Evolutionary conservation across 345 rosid species (phyloP).

Genomic region (Pugionium cornutum): DNA sequence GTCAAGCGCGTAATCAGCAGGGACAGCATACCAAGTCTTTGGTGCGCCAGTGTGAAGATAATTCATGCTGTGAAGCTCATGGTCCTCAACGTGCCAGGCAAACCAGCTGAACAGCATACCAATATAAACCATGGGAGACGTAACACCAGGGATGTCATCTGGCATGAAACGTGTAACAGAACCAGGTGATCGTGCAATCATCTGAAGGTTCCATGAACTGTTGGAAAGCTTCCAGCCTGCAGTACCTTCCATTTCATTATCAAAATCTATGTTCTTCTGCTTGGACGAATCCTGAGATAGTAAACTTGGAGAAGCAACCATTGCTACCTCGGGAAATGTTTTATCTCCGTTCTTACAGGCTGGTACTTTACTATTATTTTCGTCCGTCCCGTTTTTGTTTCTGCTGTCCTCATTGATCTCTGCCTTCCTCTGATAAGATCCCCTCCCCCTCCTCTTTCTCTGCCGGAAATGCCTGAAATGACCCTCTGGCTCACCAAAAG

Average conservation of each 20-base stretch:
- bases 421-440: constrained; percentile 60
- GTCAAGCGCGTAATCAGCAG: constrained; percentile 79
- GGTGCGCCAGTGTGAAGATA: constrained; percentile 95
- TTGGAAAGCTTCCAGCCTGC: constrained; percentile 99
- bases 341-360: constrained; percentile 29
- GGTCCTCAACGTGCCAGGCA: constrained; percentile 99
- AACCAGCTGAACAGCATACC: constrained; percentile 99
- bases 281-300: constrained; percentile 41
- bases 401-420: constrained; percentile 37
- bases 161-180: constrained; percentile 99
- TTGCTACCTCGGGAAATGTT: constrained; percentile 34
- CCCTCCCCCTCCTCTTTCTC: constrained; percentile 66
- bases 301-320: constrained; percentile 38
- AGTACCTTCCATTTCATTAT: constrained; percentile 76
- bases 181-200: constrained; percentile 93
- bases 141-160: constrained; percentile 98
- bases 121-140: constrained; percentile 95
- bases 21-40: constrained; percentile 98
- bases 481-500: constrained; percentile 80
- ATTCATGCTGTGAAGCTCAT: constrained; percentile 98
- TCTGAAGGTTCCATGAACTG: constrained; percentile 98
- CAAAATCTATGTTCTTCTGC: constrained; percentile 45
- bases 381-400: neutral
- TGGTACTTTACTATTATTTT: constrained; percentile 22
- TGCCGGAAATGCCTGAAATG: constrained; percentile 59